Evolutionary conservation across 2,329 filamentous ascomycete genomes (phyloP).

Genomic region (Fusarium denticulatum): DNA sequence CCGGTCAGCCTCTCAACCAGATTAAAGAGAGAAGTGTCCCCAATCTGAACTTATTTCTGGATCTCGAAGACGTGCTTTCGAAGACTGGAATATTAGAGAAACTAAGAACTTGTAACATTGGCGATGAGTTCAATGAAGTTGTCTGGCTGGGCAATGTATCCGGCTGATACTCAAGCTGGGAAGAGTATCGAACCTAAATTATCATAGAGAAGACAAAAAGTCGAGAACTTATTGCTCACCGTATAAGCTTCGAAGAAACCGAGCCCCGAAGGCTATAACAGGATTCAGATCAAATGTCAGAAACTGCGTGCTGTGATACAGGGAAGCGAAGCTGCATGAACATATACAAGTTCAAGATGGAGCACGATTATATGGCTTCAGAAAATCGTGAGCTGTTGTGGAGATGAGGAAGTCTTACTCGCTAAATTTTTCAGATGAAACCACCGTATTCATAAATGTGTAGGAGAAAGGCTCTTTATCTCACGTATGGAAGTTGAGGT

Average conservation of each 20-base stretch:
- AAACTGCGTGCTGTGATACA: neutral
- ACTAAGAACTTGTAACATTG: neutral
- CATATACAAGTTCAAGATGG: neutral
- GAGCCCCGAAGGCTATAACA: too few relatives aligned
- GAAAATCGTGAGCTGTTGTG: conserved; percentile 58
- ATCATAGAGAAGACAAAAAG: too few relatives aligned
- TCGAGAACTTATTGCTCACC: neutral
- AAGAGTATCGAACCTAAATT: neutral
- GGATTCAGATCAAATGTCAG: neutral
- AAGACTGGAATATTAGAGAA: accelerated
- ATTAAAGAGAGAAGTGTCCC: neutral
- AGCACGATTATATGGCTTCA: conserved; percentile 26
- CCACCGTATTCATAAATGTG: neutral
- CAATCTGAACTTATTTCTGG: neutral
- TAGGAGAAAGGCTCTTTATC: neutral
- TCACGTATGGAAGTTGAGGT: conserved; percentile 68
- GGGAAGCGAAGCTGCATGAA: neutral
- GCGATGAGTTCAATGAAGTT: neutral
- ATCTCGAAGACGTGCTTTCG: too few relatives aligned
- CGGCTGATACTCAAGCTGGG: too few relatives aligned
- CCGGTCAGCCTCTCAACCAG: neutral
- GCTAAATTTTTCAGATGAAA: conserved; percentile 52
- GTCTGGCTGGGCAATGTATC: neutral
- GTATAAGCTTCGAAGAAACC: neutral
- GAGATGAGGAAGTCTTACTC: conserved; percentile 62